Evolutionary conservation across 768 basidiomycete species (phyloP).

Genomic region (Naematelia aurantialba): DNA sequence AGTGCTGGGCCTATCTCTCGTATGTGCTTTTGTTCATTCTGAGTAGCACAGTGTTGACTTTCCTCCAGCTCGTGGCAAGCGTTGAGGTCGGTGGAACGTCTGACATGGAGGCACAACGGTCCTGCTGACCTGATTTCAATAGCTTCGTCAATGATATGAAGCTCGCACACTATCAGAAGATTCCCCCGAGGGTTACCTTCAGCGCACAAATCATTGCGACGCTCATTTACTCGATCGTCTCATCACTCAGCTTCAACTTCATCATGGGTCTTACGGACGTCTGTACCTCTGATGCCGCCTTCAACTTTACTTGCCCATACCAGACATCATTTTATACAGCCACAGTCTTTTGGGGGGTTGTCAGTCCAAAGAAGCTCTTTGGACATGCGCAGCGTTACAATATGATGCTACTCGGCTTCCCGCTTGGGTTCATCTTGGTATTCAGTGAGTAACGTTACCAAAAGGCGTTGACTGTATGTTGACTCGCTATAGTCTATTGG

Average conservation of each 20-base stretch:
- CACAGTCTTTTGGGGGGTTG: constrained; percentile 47
- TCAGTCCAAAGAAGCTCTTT: constrained; percentile 51
- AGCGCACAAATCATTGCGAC: constrained; percentile 48
- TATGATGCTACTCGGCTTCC: constrained; percentile 67
- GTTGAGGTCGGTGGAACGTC: too few relatives aligned
- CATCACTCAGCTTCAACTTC: constrained; percentile 39
- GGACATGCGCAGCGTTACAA: constrained; percentile 51
- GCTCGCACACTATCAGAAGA: constrained; percentile 64
- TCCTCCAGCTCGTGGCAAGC: constrained; percentile 65
- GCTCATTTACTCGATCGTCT: not conserved
- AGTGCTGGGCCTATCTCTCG: constrained; percentile 41
- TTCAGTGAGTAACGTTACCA: constrained; percentile 57
- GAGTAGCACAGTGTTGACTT: too few relatives aligned
- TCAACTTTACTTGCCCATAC: constrained; percentile 49
- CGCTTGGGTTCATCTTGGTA: constrained; percentile 66
- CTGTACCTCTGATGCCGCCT: constrained; percentile 46
- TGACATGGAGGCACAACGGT: too few relatives aligned
- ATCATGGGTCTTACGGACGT: constrained; percentile 54
- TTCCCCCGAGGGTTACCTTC: constrained; percentile 80
- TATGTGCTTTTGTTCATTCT: too few relatives aligned
- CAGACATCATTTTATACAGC: constrained; percentile 52
- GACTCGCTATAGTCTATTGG: constrained; percentile 1
- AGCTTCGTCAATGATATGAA: constrained; percentile 72
- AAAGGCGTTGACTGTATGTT: too few relatives aligned
- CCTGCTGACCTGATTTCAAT: too few relatives aligned